Conservation (phyloP, 257 asterid species). For the Solanum clarkiae region DNA sequence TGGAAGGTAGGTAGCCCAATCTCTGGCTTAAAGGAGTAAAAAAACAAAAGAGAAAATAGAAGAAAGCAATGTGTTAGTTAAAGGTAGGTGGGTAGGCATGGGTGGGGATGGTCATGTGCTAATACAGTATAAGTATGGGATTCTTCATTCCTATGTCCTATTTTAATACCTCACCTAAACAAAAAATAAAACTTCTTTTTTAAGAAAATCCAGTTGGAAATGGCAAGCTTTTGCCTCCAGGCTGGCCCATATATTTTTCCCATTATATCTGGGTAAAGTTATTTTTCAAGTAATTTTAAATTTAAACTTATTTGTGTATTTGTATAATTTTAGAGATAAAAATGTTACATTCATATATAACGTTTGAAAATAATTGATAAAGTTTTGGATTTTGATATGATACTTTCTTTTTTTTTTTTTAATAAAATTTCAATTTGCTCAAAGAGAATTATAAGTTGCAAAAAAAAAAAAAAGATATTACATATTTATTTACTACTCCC, state of each 20-base stretch:
- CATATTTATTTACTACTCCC: too few relatives aligned
- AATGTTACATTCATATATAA: background rate
- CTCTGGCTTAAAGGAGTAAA: background rate
- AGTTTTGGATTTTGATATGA: background rate
- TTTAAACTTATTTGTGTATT: background rate
- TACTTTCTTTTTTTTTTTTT: too few relatives aligned
- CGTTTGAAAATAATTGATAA: background rate
- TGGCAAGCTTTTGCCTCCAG: background rate
- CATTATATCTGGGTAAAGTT: background rate
- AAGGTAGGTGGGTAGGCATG: background rate
- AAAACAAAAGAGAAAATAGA: background rate
- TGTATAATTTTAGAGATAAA: background rate
- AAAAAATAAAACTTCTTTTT: background rate
- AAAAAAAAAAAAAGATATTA: background rate
- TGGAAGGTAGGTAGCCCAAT: slow-evolving; percentile 6
- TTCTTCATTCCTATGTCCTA: background rate
- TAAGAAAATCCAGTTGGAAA: background rate
- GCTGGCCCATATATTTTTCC: too few relatives aligned
- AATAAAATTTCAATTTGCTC: background rate
- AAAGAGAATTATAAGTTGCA: background rate
- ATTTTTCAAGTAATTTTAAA: background rate
- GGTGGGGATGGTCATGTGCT: slow-evolving; percentile 5
- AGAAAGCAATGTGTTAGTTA: slow-evolving; percentile 2
- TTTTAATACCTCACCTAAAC: background rate
- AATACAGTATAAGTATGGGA: slow-evolving; percentile 5